These are phyloP conservation scores for Toxicodendron radicans DNA, from an alignment of 345 rosid genomes.

Conservation along the genomic window DNA sequence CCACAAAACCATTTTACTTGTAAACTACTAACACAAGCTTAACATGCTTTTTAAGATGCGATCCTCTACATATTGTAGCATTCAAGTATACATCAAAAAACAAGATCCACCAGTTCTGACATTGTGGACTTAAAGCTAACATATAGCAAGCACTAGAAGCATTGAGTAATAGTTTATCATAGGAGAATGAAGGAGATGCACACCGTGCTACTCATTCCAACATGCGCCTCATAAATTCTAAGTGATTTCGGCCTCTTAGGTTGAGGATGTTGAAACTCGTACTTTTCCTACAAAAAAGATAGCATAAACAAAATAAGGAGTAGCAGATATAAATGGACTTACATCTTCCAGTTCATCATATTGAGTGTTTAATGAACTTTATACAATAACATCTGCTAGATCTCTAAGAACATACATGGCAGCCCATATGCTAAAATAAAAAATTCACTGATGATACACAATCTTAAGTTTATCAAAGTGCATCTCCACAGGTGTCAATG, in stretches of 20 bases:
- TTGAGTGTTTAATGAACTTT: background rate
- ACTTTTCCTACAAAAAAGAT: conserved; percentile 64
- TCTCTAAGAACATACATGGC: background rate
- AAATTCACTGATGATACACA: background rate
- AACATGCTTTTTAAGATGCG: background rate
- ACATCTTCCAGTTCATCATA: background rate
- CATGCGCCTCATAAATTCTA: conserved; percentile 92
- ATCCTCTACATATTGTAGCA: background rate
- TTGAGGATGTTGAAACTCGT: conserved; percentile 77
- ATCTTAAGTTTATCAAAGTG: background rate
- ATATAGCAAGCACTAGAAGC: background rate
- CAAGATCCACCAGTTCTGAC: background rate
- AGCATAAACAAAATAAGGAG: conserved; percentile 14
- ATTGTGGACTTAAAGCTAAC: background rate
- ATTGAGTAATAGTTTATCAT: background rate
- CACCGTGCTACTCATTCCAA: conserved; percentile 97
- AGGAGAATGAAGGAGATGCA: conserved; percentile 33
- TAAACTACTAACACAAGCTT: background rate
- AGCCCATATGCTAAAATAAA: background rate
- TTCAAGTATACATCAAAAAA: too few species aligned
- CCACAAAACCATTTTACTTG: background rate
- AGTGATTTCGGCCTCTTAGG: conserved; percentile 86
- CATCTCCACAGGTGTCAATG: background rate
- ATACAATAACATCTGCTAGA: background rate
- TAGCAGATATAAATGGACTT: background rate